phyloP scores from a whole-genome alignment of 345 rosid genomes.

The Raphanus raphanistrum region DNA sequence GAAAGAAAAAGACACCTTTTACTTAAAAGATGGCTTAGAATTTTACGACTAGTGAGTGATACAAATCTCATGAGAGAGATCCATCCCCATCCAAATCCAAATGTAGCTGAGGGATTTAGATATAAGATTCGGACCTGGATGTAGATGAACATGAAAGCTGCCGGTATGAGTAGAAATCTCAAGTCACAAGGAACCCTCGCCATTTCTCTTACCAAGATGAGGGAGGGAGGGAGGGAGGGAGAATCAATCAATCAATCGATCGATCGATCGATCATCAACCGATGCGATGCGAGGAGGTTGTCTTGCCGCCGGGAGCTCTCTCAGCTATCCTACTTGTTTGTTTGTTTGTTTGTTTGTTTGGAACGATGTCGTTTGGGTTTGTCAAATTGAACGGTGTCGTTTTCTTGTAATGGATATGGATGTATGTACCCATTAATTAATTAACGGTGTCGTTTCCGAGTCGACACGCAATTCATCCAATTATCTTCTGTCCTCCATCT shows the following conservation, averaged over 20 bases:
- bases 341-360: background rate
- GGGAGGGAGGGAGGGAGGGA: background rate
- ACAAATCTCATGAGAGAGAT: background rate
- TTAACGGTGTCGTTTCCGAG: background rate
- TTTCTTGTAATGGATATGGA: background rate
- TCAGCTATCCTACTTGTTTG: background rate
- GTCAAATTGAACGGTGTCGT: background rate
- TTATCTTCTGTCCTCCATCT: constrained; percentile 8
- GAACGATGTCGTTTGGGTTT: constrained; percentile 8
- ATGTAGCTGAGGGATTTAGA: background rate
- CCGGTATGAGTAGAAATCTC: constrained; percentile 74
- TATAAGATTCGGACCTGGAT: constrained; percentile 68
- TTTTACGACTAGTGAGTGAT: background rate
- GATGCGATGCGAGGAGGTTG: background rate
- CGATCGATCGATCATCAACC: background rate
- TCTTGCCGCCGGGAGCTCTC: background rate
- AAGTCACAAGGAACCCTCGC: constrained; percentile 60
- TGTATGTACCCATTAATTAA: too few relatives aligned
- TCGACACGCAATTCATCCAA: constrained; percentile 14
- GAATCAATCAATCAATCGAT: too few relatives aligned
- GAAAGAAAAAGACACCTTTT: background rate
- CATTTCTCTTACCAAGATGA: constrained; percentile 14
- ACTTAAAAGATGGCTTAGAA: background rate
- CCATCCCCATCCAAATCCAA: background rate
- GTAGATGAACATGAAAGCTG: constrained; percentile 71